Conservation (phyloP, 2,329 filamentous ascomycete genomes). For the Alternaria rosae region DNA sequence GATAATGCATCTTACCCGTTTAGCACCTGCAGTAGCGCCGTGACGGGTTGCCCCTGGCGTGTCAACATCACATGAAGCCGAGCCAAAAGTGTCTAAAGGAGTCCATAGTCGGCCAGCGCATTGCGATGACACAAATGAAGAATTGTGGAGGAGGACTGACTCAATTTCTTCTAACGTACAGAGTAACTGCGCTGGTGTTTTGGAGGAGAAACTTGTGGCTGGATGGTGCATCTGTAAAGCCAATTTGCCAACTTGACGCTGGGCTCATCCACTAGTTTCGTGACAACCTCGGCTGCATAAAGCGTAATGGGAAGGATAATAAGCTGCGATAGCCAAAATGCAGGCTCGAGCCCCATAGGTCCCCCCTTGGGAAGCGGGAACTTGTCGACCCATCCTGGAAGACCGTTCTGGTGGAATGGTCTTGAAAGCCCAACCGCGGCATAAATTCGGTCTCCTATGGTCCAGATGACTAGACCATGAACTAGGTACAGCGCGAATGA, state of each 20-base stretch:
- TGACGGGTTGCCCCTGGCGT: neutral
- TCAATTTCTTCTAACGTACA: neutral
- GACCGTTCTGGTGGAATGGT: constrained; percentile 57
- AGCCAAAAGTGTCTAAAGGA: neutral
- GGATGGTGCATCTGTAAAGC: constrained; percentile 61
- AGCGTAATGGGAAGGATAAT: constrained; percentile 51
- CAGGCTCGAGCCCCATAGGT: constrained; percentile 63
- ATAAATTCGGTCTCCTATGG: constrained; percentile 66
- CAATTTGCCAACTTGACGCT: constrained; percentile 60
- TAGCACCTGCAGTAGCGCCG: constrained; percentile 12
- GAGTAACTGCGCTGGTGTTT: constrained; percentile 14
- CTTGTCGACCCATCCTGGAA: constrained; percentile 65
- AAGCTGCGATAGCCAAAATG: constrained; percentile 67
- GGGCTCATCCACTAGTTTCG: constrained; percentile 56
- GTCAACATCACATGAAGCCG: constrained; percentile 23
- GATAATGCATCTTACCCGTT: neutral
- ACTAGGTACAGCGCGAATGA: constrained; percentile 66
- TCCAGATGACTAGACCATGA: constrained; percentile 59
- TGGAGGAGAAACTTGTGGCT: constrained; percentile 5
- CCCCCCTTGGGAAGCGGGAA: constrained; percentile 64
- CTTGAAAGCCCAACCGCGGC: constrained; percentile 65
- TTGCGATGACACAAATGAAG: neutral
- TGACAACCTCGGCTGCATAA: constrained; percentile 44
- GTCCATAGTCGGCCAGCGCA: neutral
- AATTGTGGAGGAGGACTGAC: neutral